A percentile compares a stretch with the other conserved stretches of the same genome.
phyloP scores from a whole-genome alignment of 1,284 basidiomycete species.

The Puccinia brachypodii region DNA sequence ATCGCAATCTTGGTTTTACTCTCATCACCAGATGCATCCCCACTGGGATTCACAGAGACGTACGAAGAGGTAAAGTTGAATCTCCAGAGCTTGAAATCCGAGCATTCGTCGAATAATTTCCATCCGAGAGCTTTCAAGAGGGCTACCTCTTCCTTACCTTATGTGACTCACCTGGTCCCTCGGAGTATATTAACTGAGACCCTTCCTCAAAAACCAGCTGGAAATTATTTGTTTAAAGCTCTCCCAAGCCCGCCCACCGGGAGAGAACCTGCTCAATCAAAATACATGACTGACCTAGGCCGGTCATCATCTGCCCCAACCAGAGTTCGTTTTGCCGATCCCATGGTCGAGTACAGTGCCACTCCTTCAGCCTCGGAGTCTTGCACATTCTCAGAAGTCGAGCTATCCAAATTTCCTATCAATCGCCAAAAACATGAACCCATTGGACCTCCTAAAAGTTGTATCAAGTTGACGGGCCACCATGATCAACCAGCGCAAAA shows the following conservation, averaged over 20 bases:
- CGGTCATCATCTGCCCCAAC: neutral
- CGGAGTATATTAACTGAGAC: neutral
- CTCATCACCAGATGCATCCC: neutral
- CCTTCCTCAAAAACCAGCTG: conserved; percentile 20
- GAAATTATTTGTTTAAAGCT: conserved; percentile 9
- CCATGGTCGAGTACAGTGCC: neutral
- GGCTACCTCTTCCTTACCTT: neutral
- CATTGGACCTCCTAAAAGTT: neutral
- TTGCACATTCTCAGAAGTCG: neutral
- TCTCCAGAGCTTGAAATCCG: neutral
- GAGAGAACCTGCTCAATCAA: neutral
- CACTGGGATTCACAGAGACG: neutral
- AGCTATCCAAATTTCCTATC: neutral
- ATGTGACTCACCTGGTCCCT: neutral
- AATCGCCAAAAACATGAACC: neutral
- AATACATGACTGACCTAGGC: neutral
- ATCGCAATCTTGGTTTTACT: neutral
- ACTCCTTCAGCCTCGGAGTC: neutral
- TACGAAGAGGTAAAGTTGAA: conserved; percentile 14
- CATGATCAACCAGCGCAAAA: neutral
- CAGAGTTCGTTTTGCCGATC: conserved; percentile 17
- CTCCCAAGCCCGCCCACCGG: neutral
- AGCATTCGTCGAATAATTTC: conserved; percentile 1
- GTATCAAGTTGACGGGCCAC: conserved; percentile 1
- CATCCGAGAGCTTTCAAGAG: neutral